A percentile compares a stretch with the other conserved stretches of the same genome.
Conservation (phyloP, 163 green algal species). For the Scenedesmus sp. region DNA sequence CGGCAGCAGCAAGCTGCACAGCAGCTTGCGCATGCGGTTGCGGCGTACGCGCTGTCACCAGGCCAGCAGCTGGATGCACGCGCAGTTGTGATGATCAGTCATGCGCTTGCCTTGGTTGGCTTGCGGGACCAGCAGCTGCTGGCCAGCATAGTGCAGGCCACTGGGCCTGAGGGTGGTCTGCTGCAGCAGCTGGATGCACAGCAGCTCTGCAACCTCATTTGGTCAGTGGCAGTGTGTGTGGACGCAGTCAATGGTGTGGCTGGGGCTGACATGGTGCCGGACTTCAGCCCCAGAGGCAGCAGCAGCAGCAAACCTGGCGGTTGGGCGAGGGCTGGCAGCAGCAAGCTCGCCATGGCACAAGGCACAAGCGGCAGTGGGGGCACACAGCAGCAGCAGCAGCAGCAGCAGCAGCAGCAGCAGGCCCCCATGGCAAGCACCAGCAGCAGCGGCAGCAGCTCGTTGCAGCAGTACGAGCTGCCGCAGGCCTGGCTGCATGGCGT, state of each 20-base stretch:
- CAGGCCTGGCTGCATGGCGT: background rate
- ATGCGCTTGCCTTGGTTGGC: slow-evolving; percentile 22
- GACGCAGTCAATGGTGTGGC: background rate
- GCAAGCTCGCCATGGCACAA: background rate
- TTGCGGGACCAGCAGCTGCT: slow-evolving; percentile 15
- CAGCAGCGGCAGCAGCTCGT: background rate
- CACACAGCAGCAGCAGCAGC: too few relatives aligned
- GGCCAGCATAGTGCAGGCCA: background rate
- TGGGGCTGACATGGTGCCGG: background rate
- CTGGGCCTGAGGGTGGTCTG: background rate
- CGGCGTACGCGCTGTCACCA: slow-evolving; percentile 9
- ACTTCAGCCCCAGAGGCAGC: background rate
- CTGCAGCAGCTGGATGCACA: slow-evolving; percentile 22
- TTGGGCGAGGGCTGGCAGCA: background rate
- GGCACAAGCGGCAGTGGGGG: background rate
- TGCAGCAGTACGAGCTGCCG: slow-evolving; percentile 6
- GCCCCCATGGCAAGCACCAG: background rate
- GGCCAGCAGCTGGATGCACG: slow-evolving; percentile 17
- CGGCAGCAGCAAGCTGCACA: background rate
- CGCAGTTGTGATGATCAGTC: slow-evolving; percentile 17
- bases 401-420: too few relatives aligned
- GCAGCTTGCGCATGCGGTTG: slow-evolving; percentile 6
- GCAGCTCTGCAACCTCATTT: slow-evolving; percentile 48
- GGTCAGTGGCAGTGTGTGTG: slow-evolving; percentile 11
- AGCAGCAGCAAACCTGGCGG: slow-evolving; percentile 45